These are phyloP conservation scores for Xerocomus amazonicus DNA, from an alignment of 1,284 basidiomycete species.

Conservation along the genomic window DNA sequence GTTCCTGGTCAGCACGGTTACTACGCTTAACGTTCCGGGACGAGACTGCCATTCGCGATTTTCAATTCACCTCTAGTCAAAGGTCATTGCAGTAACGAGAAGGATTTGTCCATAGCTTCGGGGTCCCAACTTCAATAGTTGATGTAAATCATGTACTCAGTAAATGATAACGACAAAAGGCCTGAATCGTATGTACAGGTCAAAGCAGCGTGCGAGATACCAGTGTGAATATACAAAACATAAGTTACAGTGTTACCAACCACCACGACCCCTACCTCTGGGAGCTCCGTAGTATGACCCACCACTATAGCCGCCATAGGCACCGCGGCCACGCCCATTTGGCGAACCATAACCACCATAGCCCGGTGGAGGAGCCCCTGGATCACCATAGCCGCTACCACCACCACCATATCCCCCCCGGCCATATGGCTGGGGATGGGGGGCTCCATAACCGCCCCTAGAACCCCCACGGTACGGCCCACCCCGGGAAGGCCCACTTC, in stretches of 20 bases:
- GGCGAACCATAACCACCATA: constrained; percentile 38
- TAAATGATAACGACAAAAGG: constrained; percentile 12
- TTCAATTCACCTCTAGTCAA: constrained; percentile 1
- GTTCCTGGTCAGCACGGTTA: constrained; percentile 24
- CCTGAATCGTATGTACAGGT: constrained; percentile 4
- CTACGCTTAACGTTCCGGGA: constrained; percentile 19
- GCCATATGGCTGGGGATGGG: constrained; percentile 24
- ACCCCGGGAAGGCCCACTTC: constrained; percentile 24
- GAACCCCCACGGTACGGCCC: constrained; percentile 26
- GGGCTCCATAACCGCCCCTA: constrained; percentile 26
- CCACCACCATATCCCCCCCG: constrained; percentile 28
- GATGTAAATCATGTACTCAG: constrained; percentile 21
- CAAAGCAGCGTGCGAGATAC: background rate
- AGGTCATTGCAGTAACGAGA: too few relatives aligned
- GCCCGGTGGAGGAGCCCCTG: constrained; percentile 13
- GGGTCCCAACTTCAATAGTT: constrained; percentile 1
- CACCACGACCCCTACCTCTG: constrained; percentile 40
- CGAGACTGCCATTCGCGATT: background rate
- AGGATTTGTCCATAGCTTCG: too few relatives aligned
- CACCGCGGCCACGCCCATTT: constrained; percentile 47
- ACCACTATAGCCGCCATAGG: constrained; percentile 28
- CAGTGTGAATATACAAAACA: constrained; percentile 23
- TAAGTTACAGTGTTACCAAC: constrained; percentile 37
- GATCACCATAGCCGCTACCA: constrained; percentile 15
- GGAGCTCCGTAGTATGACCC: constrained; percentile 23